phyloP scores from a whole-genome alignment of 768 basidiomycete species.

The Tricholoma terreum region DNA sequence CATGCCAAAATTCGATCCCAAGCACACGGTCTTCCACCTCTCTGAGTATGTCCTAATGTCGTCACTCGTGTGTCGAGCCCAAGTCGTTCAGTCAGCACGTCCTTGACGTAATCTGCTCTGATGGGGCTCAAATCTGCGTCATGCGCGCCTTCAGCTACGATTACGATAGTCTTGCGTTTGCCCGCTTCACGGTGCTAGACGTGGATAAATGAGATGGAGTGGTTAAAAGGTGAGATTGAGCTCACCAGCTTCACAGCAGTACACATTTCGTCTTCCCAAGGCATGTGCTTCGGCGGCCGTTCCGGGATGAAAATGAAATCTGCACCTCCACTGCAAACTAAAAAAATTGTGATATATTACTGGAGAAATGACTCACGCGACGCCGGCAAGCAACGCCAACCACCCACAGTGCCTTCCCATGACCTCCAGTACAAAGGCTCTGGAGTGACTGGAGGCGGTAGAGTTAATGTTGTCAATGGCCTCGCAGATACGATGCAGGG shows the following conservation, averaged over 20 bases:
- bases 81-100: slow-evolving; percentile 80
- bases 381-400: slow-evolving; percentile 90
- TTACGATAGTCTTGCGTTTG: slow-evolving; percentile 98
- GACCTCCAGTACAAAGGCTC: slow-evolving; percentile 97
- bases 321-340: slow-evolving; percentile 65
- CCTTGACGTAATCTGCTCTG: slow-evolving; percentile 85
- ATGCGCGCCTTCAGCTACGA: slow-evolving; percentile 95
- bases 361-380: slow-evolving; percentile 54
- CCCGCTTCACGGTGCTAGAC: slow-evolving; percentile 83
- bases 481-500: slow-evolving; percentile 95
- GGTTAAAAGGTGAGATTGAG: background rate
- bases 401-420: slow-evolving; percentile 99
- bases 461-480: slow-evolving; percentile 98
- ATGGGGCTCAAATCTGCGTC: slow-evolving; percentile 91
- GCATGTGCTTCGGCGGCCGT: slow-evolving; percentile 68
- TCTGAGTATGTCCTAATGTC: slow-evolving; percentile 93
- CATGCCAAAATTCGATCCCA: slow-evolving; percentile 87
- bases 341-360: background rate
- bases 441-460: slow-evolving; percentile 91
- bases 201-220: background rate
- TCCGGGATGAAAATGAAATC: slow-evolving; percentile 99
- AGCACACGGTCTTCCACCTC: slow-evolving; percentile 92
- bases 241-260: slow-evolving; percentile 67
- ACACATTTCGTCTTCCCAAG: slow-evolving; percentile 95
- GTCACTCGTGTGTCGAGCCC: slow-evolving; percentile 96